Evolutionary conservation across 805 yeast species (phyloP), one percentile per base, ranked within the genome.

Genomic region (Metschnikowia rubicola): DNA sequence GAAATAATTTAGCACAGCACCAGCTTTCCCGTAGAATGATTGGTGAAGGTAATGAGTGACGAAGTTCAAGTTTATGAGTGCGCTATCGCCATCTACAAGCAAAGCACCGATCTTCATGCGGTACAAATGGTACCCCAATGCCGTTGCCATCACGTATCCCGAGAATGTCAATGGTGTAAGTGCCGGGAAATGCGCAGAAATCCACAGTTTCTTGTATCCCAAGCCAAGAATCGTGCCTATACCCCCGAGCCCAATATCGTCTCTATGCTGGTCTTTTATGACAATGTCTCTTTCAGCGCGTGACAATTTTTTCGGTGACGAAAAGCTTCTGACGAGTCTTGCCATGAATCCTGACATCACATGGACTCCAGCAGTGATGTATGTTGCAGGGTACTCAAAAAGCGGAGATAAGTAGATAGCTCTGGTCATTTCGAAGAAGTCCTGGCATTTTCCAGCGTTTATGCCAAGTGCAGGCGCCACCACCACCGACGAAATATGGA

Each of bases 51-150:
- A 55, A 41, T 55, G 59, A 17, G 81, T 55, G 9, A 85, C 67
- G 55, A 71, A 84, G 8, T 77, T 75, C 37, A 86, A 63, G 37
- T 68, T 74, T 17, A 86, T 63, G 45, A 77, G 65, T 1, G 83
- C 73, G 3, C 84, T 77, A 61, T 85, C 92, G 0, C 88, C 90
- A 48, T 83, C 86, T 1, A 80, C 67, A 2, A 56, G 13, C n/a
- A 70, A 28, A 0, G 92, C 90, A 0, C 68, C 66, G 4, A 73
- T 41, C 44, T 88, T 68, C 52, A 75, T 70, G 37, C 75, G 72
- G 10, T 64, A 47, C 13, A 68, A 67, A 58, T 86, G 94, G 36
- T 64, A 72, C 0, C 53, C 41, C 1, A 81, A 46, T 8, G 79
- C 54, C 0, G 78, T 74, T 0, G 77, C 44, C 33, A 83, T 65